Conservation (phyloP, 208 protist genomes). For the Histomonas meleagridis region DNA sequence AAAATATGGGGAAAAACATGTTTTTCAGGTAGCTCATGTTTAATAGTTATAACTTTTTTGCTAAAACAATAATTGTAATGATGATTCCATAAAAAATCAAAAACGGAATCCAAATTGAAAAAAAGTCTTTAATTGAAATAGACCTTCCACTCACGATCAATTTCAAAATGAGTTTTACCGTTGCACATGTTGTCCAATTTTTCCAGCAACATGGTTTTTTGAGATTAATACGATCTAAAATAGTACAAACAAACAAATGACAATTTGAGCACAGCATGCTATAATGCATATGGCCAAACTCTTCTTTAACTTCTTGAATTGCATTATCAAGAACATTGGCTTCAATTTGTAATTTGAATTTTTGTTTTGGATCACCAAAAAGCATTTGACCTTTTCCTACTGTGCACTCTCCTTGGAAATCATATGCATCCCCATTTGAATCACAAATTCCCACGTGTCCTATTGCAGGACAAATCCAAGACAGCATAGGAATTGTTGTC, state of each 20-base stretch:
- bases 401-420: not conserved
- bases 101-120: not conserved
- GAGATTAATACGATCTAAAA: not conserved
- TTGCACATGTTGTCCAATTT: not conserved
- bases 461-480: not conserved
- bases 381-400: not conserved
- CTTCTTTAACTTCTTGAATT: not conserved
- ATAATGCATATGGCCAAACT: not conserved
- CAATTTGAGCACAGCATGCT: conserved; percentile 9
- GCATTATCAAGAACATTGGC: not conserved
- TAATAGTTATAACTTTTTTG: not conserved
- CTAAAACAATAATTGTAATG: not conserved
- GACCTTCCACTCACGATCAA: not conserved
- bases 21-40: too few relatives aligned
- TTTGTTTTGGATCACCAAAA: not conserved
- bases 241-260: not conserved
- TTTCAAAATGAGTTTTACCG: not conserved
- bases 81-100: not conserved
- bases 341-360: not conserved
- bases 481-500: not conserved
- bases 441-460: conserved; percentile 29
- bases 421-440: not conserved
- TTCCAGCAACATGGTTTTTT: not conserved
- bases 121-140: not conserved
- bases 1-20: too few relatives aligned